Conservation (phyloP, 202 grass and related monocot species). For the Zizania palustris region DNA sequence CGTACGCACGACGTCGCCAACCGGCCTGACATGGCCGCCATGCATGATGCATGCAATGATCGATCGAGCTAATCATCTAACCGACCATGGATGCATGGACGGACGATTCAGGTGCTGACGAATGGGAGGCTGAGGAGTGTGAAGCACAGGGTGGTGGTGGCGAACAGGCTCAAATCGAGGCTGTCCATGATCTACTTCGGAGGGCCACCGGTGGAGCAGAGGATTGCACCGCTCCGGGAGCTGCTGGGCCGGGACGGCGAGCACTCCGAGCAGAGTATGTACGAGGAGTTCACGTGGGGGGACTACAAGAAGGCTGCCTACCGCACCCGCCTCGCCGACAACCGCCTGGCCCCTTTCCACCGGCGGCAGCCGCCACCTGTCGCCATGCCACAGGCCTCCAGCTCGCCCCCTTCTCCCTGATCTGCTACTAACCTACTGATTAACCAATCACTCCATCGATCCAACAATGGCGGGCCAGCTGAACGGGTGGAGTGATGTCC, state of each 20-base stretch:
- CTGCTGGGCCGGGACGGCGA: conserved; percentile 55
- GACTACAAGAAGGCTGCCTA: conserved; percentile 93
- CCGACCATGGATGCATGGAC: too few relatives aligned
- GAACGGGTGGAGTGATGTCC: too few relatives aligned
- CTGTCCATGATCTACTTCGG: conserved; percentile 95
- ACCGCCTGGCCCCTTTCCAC: conserved; percentile 75
- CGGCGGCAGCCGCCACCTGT: neutral
- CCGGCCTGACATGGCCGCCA: too few relatives aligned
- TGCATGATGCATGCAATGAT: neutral
- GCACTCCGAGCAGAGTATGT: conserved; percentile 57
- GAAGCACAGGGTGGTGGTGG: conserved; percentile 70
- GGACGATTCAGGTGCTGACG: conserved; percentile 64
- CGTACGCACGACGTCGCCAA: too few relatives aligned
- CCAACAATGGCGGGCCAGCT: too few relatives aligned
- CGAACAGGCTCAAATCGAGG: conserved; percentile 65
- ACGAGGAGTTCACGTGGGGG: conserved; percentile 89
- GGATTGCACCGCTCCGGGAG: conserved; percentile 70
- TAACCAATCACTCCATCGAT: too few relatives aligned
- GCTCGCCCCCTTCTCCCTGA: too few relatives aligned
- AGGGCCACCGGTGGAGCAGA: conserved; percentile 60
- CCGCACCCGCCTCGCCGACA: conserved; percentile 70
- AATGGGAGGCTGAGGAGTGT: conserved; percentile 84
- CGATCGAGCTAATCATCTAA: too few relatives aligned
- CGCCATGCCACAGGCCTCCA: neutral
- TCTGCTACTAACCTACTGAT: too few relatives aligned